Percentiles rank a stretch among this genome's conserved stretches.
These are phyloP conservation scores for Diaporthe caulivora DNA, from an alignment of 2,329 filamentous ascomycete species.

Conservation along the genomic window DNA sequence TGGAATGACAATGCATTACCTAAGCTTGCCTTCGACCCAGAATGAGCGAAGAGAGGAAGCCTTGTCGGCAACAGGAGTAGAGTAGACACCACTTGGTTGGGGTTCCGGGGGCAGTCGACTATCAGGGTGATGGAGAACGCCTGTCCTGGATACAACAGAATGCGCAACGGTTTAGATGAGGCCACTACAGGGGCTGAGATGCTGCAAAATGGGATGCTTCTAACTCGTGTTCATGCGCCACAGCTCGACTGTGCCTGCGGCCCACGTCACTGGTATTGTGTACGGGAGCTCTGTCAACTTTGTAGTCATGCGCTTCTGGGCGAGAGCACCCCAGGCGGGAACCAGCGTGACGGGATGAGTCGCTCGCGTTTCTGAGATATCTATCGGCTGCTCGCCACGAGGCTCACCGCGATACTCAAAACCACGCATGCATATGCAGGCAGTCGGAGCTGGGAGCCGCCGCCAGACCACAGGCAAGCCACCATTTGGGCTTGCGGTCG, in stretches of 20 bases:
- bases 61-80: not conserved
- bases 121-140: not conserved
- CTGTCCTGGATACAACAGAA: not conserved
- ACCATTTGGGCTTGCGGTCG: slow-evolving; percentile 3
- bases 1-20: slow-evolving; percentile 5
- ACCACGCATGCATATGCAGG: not conserved
- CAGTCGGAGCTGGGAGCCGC: slow-evolving; percentile 18
- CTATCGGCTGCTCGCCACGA: not conserved
- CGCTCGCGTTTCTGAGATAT: not conserved
- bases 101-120: not conserved
- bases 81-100: not conserved
- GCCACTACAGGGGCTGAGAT: not conserved
- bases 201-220: not conserved
- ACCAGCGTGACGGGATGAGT: not conserved
- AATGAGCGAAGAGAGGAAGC: not conserved
- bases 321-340: not conserved
- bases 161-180: not conserved
- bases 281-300: not conserved
- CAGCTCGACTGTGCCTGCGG: not conserved
- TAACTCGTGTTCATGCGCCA: slow-evolving; percentile 7
- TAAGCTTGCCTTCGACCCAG: not conserved
- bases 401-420: slow-evolving; percentile 1
- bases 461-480: not conserved
- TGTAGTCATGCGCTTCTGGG: not conserved
- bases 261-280: slow-evolving; percentile 14